Conservation (phyloP, 1,284 basidiomycete genomes). For the Quambalaria eucalypti region DNA sequence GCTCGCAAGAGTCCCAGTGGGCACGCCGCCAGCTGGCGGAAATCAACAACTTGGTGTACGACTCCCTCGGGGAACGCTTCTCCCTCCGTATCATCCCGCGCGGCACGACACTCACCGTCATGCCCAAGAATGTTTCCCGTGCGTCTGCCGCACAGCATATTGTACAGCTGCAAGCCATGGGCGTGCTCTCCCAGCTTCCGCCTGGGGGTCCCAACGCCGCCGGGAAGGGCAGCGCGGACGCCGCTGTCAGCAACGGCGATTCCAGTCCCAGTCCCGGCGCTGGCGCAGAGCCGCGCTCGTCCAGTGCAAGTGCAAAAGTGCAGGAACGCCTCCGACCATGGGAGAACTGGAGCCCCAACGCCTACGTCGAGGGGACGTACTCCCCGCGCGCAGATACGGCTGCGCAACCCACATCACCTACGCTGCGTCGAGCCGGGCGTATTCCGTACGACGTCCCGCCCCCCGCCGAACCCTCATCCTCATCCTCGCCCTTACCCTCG, state of each 20-base stretch:
- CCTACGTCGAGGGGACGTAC: constrained; percentile 7
- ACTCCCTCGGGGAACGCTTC: constrained; percentile 35
- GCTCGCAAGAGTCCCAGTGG: constrained; percentile 60
- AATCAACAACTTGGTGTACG: constrained; percentile 74
- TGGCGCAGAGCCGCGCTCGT: not conserved
- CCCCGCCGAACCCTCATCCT: no score
- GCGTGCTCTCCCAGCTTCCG: constrained; percentile 6
- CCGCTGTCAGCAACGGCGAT: not conserved
- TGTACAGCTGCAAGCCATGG: constrained; percentile 21
- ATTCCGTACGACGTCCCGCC: not conserved
- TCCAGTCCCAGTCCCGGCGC: not conserved
- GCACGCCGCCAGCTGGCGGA: constrained; percentile 75
- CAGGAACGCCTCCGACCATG: not conserved
- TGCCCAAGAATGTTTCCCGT: constrained; percentile 72
- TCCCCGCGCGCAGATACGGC: not conserved
- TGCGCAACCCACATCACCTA: no score
- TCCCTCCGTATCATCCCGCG: constrained; percentile 40
- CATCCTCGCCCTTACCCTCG: no score
- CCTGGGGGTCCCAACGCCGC: no score
- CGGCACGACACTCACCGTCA: constrained; percentile 56
- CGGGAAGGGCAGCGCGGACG: not conserved
- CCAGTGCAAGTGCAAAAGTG: not conserved
- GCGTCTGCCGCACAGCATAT: constrained; percentile 60
- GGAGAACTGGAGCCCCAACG: no score
- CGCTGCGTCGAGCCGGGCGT: no score